Conservation (phyloP, 2,329 filamentous ascomycete genomes). For the Sporothrix phasma region DNA sequence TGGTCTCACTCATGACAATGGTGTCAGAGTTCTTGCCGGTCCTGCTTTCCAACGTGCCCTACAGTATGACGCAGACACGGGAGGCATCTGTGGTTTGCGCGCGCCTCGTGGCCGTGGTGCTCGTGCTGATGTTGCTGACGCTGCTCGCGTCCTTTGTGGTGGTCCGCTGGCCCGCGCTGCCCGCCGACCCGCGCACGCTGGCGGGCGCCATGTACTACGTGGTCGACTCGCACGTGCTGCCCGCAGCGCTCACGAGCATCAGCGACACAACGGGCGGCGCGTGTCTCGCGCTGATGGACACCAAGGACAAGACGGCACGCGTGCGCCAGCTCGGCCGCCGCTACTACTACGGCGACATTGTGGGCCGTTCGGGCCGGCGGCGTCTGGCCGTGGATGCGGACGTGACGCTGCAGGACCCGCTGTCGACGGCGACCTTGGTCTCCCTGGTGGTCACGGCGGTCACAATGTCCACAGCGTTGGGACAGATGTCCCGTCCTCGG, state of each 20-base stretch:
- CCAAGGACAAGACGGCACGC: constrained; percentile 21
- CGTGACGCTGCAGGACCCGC: background rate
- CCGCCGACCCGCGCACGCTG: constrained; percentile 37
- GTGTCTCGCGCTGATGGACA: constrained; percentile 22
- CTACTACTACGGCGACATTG: constrained; percentile 27
- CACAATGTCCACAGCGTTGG: too few species aligned
- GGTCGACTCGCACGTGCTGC: constrained; percentile 23
- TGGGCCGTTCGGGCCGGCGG: constrained; percentile 21
- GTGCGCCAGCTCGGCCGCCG: constrained; percentile 24
- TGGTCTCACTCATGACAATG: constrained; percentile 34
- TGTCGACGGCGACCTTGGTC: background rate
- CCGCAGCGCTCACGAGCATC: constrained; percentile 20
- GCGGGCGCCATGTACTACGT: constrained; percentile 38
- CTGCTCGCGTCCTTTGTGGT: constrained; percentile 30
- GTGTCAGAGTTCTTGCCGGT: constrained; percentile 42
- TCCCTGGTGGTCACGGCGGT: too few species aligned
- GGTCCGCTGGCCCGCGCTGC: constrained; percentile 34
- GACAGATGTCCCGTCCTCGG: too few species aligned
- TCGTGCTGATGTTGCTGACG: constrained; percentile 35
- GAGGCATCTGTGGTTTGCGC: constrained; percentile 33
- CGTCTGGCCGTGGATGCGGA: constrained; percentile 23
- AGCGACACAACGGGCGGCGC: constrained; percentile 12
- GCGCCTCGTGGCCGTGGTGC: constrained; percentile 29
- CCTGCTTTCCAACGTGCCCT: constrained; percentile 39
- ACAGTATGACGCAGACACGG: constrained; percentile 33